Evolutionary conservation across 1,284 basidiomycete species (phyloP).

Genomic region (Peniophora sp.): DNA sequence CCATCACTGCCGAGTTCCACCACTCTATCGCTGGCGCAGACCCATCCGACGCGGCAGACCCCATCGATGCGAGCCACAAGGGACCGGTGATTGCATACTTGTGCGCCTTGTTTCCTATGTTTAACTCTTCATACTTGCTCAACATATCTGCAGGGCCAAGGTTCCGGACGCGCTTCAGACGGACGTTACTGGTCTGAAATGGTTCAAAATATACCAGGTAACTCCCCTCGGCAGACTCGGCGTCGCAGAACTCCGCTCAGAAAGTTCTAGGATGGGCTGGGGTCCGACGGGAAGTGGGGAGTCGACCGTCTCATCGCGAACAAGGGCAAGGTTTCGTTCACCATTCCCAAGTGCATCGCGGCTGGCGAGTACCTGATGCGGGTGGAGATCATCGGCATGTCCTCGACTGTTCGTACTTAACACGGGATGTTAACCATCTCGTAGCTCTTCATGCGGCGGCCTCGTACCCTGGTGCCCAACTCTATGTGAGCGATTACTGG

Average conservation of each 20-base stretch:
- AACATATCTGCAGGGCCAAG: slow-evolving; percentile 23
- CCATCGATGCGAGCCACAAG: slow-evolving; percentile 40
- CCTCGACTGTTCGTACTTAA: neutral
- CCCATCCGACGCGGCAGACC: slow-evolving; percentile 32
- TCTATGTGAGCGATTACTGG: neutral
- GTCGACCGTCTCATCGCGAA: slow-evolving; percentile 34
- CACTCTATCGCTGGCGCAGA: slow-evolving; percentile 34
- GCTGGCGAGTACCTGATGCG: slow-evolving; percentile 16
- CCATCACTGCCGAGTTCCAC: slow-evolving; percentile 41
- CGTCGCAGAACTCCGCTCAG: too few relatives aligned
- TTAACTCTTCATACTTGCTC: neutral
- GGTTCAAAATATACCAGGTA: slow-evolving; percentile 26
- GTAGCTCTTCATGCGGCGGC: neutral
- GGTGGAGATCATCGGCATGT: slow-evolving; percentile 13
- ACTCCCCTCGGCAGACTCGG: too few relatives aligned
- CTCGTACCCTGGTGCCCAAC: neutral
- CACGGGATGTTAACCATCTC: neutral
- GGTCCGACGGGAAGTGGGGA: slow-evolving; percentile 19
- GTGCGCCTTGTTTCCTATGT: neutral
- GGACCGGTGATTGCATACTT: slow-evolving; percentile 9
- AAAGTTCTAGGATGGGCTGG: slow-evolving; percentile 32
- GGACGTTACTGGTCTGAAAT: slow-evolving; percentile 17
- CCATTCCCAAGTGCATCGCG: slow-evolving; percentile 20
- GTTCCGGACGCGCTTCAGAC: slow-evolving; percentile 30
- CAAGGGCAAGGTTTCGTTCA: slow-evolving; percentile 33